phyloP scores from a whole-genome alignment of 169 alveolate species.

The Cyclospora cayetanensis region DNA sequence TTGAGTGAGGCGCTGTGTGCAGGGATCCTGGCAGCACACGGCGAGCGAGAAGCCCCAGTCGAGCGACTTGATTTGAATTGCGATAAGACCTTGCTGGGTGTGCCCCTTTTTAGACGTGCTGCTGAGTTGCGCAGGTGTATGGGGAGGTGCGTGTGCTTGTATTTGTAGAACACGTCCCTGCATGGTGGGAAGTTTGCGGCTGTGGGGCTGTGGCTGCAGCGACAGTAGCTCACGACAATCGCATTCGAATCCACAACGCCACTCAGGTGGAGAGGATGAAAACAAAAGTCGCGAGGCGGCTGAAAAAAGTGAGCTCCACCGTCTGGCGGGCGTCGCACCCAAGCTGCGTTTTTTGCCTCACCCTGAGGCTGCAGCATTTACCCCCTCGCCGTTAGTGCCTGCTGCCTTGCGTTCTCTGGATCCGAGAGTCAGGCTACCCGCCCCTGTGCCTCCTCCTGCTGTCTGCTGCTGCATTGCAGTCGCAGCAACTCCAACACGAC shows the following conservation, averaged over 20 bases:
- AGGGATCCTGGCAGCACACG: slow-evolving; percentile 9
- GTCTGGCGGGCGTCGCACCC: background rate
- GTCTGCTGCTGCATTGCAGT: background rate
- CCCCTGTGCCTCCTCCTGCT: background rate
- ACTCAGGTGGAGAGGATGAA: background rate
- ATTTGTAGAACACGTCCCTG: no score
- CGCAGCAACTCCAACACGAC: slow-evolving; percentile 17
- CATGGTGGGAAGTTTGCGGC: background rate
- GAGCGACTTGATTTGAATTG: background rate
- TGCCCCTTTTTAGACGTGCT: no score
- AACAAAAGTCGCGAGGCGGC: slow-evolving; percentile 4
- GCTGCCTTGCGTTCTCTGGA: no score
- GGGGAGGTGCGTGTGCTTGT: no score
- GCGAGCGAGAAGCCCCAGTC: background rate
- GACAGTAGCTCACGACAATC: background rate
- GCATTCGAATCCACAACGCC: slow-evolving; percentile 1
- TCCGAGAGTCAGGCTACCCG: no score
- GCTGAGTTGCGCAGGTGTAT: no score
- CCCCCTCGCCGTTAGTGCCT: no score
- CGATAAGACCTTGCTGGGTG: background rate
- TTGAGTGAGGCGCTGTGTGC: no score
- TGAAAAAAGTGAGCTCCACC: background rate
- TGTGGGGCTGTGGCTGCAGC: background rate
- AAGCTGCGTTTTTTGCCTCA: background rate
- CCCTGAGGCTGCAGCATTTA: no score